Evolutionary conservation across 1,284 basidiomycete genomes (phyloP), one percentile per base, ranked within the genome.

Genomic region (Baeospora myosura): DNA sequence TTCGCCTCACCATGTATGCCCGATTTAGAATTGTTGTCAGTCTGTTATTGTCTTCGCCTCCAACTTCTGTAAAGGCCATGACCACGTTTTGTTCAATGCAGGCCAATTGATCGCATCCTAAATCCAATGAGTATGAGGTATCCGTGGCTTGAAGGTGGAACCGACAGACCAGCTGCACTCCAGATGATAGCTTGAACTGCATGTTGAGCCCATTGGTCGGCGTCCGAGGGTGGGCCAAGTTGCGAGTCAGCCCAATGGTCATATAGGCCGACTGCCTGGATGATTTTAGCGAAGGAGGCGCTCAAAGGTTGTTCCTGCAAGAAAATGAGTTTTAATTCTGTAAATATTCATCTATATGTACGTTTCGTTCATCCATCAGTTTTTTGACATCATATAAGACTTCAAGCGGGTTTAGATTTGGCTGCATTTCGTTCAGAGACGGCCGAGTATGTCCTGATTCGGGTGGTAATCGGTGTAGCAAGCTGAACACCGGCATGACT

Each of bases 371-470:
- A 38, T 76, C 69, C 46, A 83, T 57, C 4, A 84, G 64, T 54
- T 84, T 84, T 51, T 69, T 69, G 12, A 79, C 73, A 49, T 89
- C 87, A 53, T 72, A 80, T 23, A 89, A 66, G 23, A 88, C 69
- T 58, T 89, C 86, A 3, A 78, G 63, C 7, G 87, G 83, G 51
- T 88, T 79, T 31, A 87, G 65, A 49, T 84, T 75, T 2, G 80
- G 73, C 55, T 88, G 83, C n/a, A 87, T 71, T 58, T 84, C 80
- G 52, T 86, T 86, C 26, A 87, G 58, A 33, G 68, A 57, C 18
- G 72, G 74, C 51, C 68, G 71, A 40, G 62, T 61, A 0, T 65
- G 65, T 8, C 66, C 62, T 40, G 67, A 61, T 16, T 61, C 59
- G 11, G 70, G 65, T 24, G 81, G 79, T 20, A 88, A 64, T 5